A percentile compares a stretch with the other conserved stretches of the same genome.
Conservation (phyloP, 2,329 filamentous ascomycete species). For the Colletotrichum chlorophyti region DNA sequence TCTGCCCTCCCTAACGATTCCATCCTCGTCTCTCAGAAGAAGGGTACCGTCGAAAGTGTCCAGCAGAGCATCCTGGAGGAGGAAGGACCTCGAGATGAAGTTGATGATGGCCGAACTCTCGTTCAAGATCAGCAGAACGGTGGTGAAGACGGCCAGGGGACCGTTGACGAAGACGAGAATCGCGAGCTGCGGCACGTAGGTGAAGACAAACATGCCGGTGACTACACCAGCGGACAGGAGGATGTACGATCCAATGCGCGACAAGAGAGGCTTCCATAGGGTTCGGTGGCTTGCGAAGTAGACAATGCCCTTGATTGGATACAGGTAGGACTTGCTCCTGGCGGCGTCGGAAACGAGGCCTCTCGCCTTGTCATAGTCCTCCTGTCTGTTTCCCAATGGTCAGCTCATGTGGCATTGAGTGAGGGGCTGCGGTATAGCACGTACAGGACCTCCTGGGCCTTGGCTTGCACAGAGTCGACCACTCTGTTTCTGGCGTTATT, state of each 20-base stretch:
- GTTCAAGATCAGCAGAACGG: slow-evolving; percentile 70
- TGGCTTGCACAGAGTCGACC: slow-evolving; percentile 48
- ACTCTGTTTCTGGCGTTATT: slow-evolving; percentile 34
- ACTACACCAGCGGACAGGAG: slow-evolving; percentile 76
- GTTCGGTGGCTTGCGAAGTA: slow-evolving; percentile 64
- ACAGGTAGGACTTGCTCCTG: slow-evolving; percentile 74
- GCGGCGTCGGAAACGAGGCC: slow-evolving; percentile 71
- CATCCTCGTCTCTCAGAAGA: slow-evolving; percentile 55
- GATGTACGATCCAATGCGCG: slow-evolving; percentile 65
- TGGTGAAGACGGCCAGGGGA: slow-evolving; percentile 77
- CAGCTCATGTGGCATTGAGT: not conserved
- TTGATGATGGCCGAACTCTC: slow-evolving; percentile 67
- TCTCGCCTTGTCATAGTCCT: slow-evolving; percentile 75
- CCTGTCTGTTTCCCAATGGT: slow-evolving; percentile 51
- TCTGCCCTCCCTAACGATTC: slow-evolving; percentile 76
- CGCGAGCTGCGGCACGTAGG: slow-evolving; percentile 85
- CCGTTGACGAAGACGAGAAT: slow-evolving; percentile 86
- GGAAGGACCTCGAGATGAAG: slow-evolving; percentile 68
- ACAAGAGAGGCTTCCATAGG: slow-evolving; percentile 66
- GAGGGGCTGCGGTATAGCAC: slow-evolving; percentile 9
- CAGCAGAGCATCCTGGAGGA: slow-evolving; percentile 82
- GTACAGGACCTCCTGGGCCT: slow-evolving; percentile 59
- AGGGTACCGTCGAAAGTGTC: slow-evolving; percentile 87
- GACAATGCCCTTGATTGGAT: slow-evolving; percentile 77
- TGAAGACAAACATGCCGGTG: slow-evolving; percentile 83